Percentiles rank a stretch among this genome's conserved stretches.
Evolutionary conservation across 1,284 basidiomycete species (phyloP).

Genomic region (Trichosporon sp.): DNA sequence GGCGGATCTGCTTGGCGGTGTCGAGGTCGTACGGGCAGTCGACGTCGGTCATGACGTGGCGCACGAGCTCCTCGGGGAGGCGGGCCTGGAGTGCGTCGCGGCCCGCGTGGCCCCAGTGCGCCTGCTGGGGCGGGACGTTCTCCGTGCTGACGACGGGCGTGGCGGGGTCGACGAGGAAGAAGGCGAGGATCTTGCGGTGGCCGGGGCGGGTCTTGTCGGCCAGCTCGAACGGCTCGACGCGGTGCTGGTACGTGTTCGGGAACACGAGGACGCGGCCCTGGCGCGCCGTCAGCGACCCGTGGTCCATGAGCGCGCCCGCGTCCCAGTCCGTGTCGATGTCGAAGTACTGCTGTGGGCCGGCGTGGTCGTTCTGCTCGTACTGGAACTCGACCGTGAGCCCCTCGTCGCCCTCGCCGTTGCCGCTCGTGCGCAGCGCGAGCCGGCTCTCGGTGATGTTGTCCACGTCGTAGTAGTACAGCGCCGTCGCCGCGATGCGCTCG

Average conservation of each 20-base stretch:
- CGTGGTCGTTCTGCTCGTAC: slow-evolving; percentile 12
- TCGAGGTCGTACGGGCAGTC: slow-evolving; percentile 12
- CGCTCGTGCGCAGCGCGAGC: slow-evolving; percentile 8
- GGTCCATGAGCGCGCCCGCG: not conserved
- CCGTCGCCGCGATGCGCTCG: slow-evolving; percentile 17
- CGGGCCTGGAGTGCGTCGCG: not conserved
- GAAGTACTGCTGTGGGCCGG: slow-evolving; percentile 2
- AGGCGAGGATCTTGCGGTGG: slow-evolving; percentile 21
- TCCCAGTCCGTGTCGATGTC: slow-evolving; percentile 1
- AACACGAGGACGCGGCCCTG: slow-evolving; percentile 13
- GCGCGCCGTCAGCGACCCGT: not conserved
- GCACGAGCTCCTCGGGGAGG: not conserved
- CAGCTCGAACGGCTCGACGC: slow-evolving; percentile 13
- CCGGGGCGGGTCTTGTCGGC: slow-evolving; percentile 11
- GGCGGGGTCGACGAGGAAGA: slow-evolving; percentile 21
- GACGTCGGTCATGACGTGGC: slow-evolving; percentile 12
- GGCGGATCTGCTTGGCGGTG: slow-evolving; percentile 17
- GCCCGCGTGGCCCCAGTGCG: slow-evolving; percentile 3
- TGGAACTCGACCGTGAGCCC: not conserved
- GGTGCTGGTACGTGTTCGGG: slow-evolving; percentile 17
- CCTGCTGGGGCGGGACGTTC: slow-evolving; percentile 21
- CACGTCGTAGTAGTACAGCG: slow-evolving; percentile 20
- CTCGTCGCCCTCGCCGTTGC: not conserved
- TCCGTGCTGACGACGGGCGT: slow-evolving; percentile 12
- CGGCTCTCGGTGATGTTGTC: slow-evolving; percentile 14